Evolutionary conservation across 2,329 filamentous ascomycete genomes (phyloP), one percentile per base, ranked within the genome.

Genomic region (Amauroascus niger): DNA sequence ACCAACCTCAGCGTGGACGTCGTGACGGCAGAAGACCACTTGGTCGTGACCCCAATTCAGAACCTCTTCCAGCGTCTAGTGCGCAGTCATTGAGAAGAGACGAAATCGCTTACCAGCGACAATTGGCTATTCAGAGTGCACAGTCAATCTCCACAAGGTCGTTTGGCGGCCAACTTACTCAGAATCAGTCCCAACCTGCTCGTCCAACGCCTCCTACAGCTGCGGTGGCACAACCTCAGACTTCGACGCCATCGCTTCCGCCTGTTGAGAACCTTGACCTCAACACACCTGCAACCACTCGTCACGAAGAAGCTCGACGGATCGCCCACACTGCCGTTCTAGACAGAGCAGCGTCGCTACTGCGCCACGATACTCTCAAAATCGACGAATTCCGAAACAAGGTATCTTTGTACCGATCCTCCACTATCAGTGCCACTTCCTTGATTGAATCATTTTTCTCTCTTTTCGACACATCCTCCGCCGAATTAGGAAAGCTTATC

Each of bases 391-490:
- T 98, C 74, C 85, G 90, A 13, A 75, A 76, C 20, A 80, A 86
- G 59, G 84, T 98, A 48, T 94, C 89, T 0, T 78, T 82, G 11
- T 98, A 86, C 67, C 84, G 83, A 22, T 80, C 79, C 45, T 83
- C 80, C 16, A 73, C 76, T n/a, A 75, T 89, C 51, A 79, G 82
- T 0, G 86, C 89, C 0, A 75, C 82, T 0, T 83, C 88, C 56
- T 79, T 98, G 1, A 84, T 97, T 55, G 89, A 96, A 60, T 81
- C 83, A 0, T 89, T 96, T 69, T 95, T 95, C 65, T 80, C 84
- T 0, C 77, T 96, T 3, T 96, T 95, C 18, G 85, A 95, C 65
- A 86, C 86, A 0, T 82, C 86, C 0, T 84, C 88, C 6, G 80
- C 82, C 13, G 86, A 94, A 26, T 76, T 98, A 0, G 90, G 90